Evolutionary conservation across 805 yeast species (phyloP), one percentile per base, ranked within the genome.

Genomic region (Limtongozyma cylindracea): DNA sequence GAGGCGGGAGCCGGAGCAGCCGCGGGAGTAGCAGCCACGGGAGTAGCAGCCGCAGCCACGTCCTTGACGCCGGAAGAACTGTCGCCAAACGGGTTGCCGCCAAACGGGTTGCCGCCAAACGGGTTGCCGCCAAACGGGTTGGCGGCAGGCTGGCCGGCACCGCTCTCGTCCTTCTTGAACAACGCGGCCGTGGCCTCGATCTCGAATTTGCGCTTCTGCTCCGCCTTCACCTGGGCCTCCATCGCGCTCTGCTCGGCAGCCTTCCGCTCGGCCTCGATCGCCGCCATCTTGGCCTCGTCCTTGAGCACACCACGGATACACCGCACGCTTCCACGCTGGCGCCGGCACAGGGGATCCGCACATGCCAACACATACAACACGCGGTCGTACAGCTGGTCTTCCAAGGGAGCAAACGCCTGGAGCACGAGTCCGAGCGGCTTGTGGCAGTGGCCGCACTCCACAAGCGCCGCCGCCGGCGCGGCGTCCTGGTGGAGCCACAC

Each of bases 391-490:
- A 64, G 49, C 8, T 68, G 53, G 17, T 58, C 58, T 16, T 67
- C 76, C 19, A 82, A 42, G 1, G 91, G 91, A 1, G 92, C 71
- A 42, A 58, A 71, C 2, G 84, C 71, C 39, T 88, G 96, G 2
- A 70, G 43, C 15, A 82, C 47, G 20, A 84, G 44, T 9, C 72
- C 61, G 69, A 78, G 56, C 10, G 51, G 45, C 7, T 49, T 40
- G 1, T 43, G 45, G 46, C 98, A 88, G 24, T 56, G 58, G 21
- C 56, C 61, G 47, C 98, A 88, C 17, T 44, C 38, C 6, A 70
- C 35, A 11, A 62, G 39, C 3, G 55, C 56, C 1, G 47, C 47
- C 10, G 52, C 43, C 1, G 92, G 88, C 3, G 47, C 39, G 0
- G 77, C 64, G 1, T 51, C 46, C 3, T 56, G 53, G 29, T 68